These are phyloP conservation scores for Physcomitrellopsis africana DNA, from an alignment of 225 moss, liverwort and hornwort genomes.

Conservation along the genomic window DNA sequence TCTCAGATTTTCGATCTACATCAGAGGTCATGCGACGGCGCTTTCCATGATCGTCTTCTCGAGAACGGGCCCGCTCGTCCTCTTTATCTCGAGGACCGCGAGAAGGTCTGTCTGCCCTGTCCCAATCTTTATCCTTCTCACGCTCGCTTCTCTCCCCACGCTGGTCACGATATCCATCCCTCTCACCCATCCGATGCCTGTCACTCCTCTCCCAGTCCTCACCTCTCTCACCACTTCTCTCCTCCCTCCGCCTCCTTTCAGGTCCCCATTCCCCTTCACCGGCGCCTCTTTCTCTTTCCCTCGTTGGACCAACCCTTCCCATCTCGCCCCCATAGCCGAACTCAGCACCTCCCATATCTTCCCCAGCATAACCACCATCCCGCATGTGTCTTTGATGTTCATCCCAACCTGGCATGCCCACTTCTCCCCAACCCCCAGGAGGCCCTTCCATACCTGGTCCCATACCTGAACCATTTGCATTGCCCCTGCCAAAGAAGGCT, in stretches of 20 bases:
- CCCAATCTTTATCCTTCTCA: slow-evolving; percentile 98
- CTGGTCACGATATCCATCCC: slow-evolving; percentile 62
- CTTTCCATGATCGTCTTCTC: slow-evolving; percentile 93
- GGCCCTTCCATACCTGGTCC: slow-evolving; percentile 90
- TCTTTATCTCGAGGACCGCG: slow-evolving; percentile 86
- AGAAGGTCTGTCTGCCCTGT: slow-evolving; percentile 66
- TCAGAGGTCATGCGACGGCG: slow-evolving; percentile 87
- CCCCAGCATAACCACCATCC: slow-evolving; percentile 75
- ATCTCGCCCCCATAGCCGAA: slow-evolving; percentile 88
- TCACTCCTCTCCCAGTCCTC: slow-evolving; percentile 82
- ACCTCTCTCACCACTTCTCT: slow-evolving; percentile 75
- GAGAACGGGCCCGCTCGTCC: slow-evolving; percentile 82
- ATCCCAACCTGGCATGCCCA: slow-evolving; percentile 91
- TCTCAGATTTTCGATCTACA: slow-evolving; percentile 85
- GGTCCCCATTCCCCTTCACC: slow-evolving; percentile 85
- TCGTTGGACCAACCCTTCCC: slow-evolving; percentile 79
- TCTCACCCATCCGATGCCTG: slow-evolving; percentile 75
- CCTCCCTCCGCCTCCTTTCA: slow-evolving; percentile 78
- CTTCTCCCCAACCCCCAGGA: slow-evolving; percentile 63
- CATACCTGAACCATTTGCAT: slow-evolving; percentile 81
- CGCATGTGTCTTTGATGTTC: slow-evolving; percentile 91
- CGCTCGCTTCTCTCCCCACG: slow-evolving; percentile 64
- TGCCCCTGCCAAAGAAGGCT: slow-evolving; percentile 89
- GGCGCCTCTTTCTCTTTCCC: slow-evolving; percentile 80
- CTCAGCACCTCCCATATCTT: slow-evolving; percentile 83